Conservation (phyloP, 2,329 filamentous ascomycete genomes). For the Apiospora kogelbergensis region DNA sequence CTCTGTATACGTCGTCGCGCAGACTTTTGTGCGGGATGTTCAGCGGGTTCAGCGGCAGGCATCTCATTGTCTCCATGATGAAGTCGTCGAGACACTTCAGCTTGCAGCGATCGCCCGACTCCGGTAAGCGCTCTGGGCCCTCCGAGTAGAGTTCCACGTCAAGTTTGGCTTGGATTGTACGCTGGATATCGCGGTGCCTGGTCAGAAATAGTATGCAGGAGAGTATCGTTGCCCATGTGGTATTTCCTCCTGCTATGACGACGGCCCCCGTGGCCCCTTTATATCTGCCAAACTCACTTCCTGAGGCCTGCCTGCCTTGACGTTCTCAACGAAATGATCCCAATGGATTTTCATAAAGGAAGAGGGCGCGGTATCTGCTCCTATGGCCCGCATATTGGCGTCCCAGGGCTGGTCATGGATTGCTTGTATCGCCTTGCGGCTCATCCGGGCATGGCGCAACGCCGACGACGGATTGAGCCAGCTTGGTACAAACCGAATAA, state of each 20-base stretch:
- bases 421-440: slow-evolving; percentile 20
- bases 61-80: slow-evolving; percentile 31
- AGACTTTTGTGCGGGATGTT: slow-evolving; percentile 44
- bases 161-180: slow-evolving; percentile 13
- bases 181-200: slow-evolving; percentile 14
- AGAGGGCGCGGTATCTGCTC: slow-evolving; percentile 30
- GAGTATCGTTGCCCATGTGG: slow-evolving; percentile 42
- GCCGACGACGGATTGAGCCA: slow-evolving; percentile 26
- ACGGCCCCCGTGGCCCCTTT: slow-evolving; percentile 50
- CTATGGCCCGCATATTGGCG: slow-evolving; percentile 29
- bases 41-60: slow-evolving; percentile 31
- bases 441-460: slow-evolving; percentile 24
- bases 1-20: slow-evolving; percentile 47
- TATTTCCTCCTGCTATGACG: slow-evolving; percentile 47
- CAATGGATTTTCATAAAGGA: slow-evolving; percentile 33
- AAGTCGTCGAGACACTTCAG: slow-evolving; percentile 32
- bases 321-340: slow-evolving; percentile 28
- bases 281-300: slow-evolving; percentile 41
- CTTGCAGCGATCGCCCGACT: slow-evolving; percentile 29
- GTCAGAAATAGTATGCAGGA: slow-evolving; percentile 14
- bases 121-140: slow-evolving; percentile 29
- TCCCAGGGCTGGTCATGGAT: slow-evolving; percentile 45
- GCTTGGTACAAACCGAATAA: slow-evolving; percentile 41
- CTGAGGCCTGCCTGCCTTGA: slow-evolving; percentile 25
- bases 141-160: slow-evolving; percentile 27